Conservation (phyloP, 495 filamentous ascomycete species). For the Aspergillus olivimuriae region DNA sequence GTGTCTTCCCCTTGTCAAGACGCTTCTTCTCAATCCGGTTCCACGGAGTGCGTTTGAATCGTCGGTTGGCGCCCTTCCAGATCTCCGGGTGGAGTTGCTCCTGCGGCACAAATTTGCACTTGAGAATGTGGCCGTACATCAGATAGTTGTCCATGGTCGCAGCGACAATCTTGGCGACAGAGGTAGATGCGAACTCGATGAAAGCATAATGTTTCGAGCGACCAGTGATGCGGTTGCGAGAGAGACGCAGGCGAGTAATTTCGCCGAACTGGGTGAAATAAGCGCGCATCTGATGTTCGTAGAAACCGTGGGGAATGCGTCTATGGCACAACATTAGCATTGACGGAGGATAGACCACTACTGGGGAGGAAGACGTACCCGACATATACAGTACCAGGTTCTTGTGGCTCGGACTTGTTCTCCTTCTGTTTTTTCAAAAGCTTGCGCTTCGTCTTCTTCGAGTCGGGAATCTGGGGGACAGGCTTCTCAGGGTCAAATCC, state of each 20-base stretch:
- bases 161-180: constrained; percentile 81
- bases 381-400: constrained; percentile 79
- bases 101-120: constrained; percentile 68
- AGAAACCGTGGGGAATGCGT: constrained; percentile 90
- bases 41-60: constrained; percentile 82
- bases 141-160: constrained; percentile 98
- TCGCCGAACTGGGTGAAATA: constrained; percentile 96
- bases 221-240: constrained; percentile 84
- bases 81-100: constrained; percentile 73
- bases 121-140: constrained; percentile 85
- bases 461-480: constrained; percentile 53
- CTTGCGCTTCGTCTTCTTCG: constrained; percentile 57
- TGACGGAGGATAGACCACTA: not conserved
- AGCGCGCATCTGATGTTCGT: constrained; percentile 86
- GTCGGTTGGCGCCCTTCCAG: constrained; percentile 80
- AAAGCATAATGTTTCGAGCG: constrained; percentile 88
- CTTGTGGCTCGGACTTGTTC: constrained; percentile 31
- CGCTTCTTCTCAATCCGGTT: constrained; percentile 73
- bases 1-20: constrained; percentile 60
- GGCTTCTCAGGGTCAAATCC: constrained; percentile 51
- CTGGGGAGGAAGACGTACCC: constrained; percentile 39
- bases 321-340: constrained; percentile 26
- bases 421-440: constrained; percentile 45
- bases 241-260: constrained; percentile 74
- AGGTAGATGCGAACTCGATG: constrained; percentile 72